Evolutionary conservation across 1,139 yeast genomes (phyloP).

Genomic region (Hanseniaspora gamundiae): DNA sequence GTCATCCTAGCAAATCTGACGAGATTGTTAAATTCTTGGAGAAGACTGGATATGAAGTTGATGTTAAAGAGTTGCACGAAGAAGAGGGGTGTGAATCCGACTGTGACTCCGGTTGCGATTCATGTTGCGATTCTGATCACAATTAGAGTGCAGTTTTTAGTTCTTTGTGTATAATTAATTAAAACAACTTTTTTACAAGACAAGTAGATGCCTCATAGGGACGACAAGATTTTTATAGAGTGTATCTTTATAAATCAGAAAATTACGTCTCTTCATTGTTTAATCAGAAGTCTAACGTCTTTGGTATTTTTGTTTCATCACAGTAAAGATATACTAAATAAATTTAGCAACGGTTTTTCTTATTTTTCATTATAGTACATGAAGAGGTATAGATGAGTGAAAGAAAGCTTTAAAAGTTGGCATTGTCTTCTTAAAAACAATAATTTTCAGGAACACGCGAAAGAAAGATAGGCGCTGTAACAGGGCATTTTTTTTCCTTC

Average conservation of each 20-base stretch:
- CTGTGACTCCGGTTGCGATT: neutral
- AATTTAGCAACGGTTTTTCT: neutral
- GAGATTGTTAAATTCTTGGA: constrained; percentile 37
- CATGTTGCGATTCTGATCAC: too few relatives aligned
- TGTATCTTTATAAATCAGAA: constrained; percentile 11
- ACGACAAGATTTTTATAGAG: too few relatives aligned
- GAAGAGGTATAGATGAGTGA: neutral
- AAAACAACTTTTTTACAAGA: too few relatives aligned
- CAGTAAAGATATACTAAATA: neutral
- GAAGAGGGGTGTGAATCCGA: constrained; percentile 15
- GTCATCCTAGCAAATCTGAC: constrained; percentile 55
- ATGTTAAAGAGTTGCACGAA: constrained; percentile 40
- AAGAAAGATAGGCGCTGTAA: neutral
- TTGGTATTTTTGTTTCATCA: constrained; percentile 22
- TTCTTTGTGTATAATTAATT: too few relatives aligned
- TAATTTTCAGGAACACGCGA: neutral
- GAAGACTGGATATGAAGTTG: constrained; percentile 47
- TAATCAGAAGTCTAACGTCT: constrained; percentile 29
- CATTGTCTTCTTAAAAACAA: too few relatives aligned
- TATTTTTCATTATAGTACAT: neutral
- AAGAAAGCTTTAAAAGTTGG: too few relatives aligned
- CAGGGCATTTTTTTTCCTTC: neutral
- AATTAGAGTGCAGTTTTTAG: too few relatives aligned
- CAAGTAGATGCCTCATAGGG: too few relatives aligned
- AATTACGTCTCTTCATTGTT: constrained; percentile 15